These are phyloP conservation scores for Strobilomyces dryophilus DNA, from an alignment of 768 basidiomycete species.

Conservation along the genomic window DNA sequence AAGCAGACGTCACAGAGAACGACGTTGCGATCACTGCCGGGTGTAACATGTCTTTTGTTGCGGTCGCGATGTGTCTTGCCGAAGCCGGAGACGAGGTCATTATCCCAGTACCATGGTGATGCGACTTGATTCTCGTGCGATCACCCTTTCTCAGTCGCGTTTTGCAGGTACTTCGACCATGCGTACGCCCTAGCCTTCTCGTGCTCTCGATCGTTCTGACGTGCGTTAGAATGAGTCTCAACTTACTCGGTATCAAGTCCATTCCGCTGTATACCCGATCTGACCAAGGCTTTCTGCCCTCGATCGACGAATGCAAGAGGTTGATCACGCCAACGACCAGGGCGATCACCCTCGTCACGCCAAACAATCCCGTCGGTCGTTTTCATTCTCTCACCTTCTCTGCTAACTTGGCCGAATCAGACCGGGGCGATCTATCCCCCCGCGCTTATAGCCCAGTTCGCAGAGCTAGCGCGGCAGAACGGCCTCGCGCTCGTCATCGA, in stretches of 20 bases:
- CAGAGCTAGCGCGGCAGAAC: slow-evolving; percentile 48
- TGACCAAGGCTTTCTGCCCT: slow-evolving; percentile 57
- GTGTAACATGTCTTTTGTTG: slow-evolving; percentile 70
- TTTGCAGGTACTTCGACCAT: slow-evolving; percentile 62
- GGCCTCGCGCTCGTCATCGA: slow-evolving; percentile 76
- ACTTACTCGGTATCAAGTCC: slow-evolving; percentile 56
- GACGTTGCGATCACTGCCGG: slow-evolving; percentile 71
- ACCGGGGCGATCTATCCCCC: slow-evolving; percentile 71
- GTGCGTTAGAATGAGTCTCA: slow-evolving; percentile 57
- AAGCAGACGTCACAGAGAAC: slow-evolving; percentile 43
- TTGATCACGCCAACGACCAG: slow-evolving; percentile 57
- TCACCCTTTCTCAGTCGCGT: not conserved
- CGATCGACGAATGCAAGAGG: slow-evolving; percentile 41
- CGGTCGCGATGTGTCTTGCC: slow-evolving; percentile 59
- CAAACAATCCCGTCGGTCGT: slow-evolving; percentile 64
- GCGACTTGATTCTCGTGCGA: not conserved
- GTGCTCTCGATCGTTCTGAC: not conserved
- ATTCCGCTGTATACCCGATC: slow-evolving; percentile 51
- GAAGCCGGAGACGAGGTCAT: slow-evolving; percentile 68
- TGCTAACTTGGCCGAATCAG: slow-evolving; percentile 23
- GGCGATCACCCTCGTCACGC: slow-evolving; percentile 72
- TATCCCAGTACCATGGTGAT: slow-evolving; percentile 66
- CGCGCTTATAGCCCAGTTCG: slow-evolving; percentile 53
- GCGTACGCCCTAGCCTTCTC: slow-evolving; percentile 34
- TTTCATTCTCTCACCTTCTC: no score